These are phyloP conservation scores for Populus davidiana DNA, from an alignment of 345 rosid genomes.

Conservation along the genomic window DNA sequence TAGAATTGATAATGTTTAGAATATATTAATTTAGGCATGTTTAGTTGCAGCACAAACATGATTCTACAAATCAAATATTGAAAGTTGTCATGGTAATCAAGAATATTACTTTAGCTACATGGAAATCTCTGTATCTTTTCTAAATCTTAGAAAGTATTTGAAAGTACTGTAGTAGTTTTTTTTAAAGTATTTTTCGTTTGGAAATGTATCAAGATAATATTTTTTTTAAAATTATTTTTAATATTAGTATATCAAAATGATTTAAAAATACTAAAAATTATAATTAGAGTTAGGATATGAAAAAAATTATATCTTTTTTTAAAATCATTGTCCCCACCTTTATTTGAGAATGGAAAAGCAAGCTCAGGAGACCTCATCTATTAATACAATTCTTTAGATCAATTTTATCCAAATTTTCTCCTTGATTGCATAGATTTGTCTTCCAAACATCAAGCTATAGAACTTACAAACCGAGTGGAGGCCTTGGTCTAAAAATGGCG, in stretches of 20 bases:
- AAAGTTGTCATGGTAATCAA: constrained; percentile 99
- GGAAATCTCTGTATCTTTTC: constrained; percentile 75
- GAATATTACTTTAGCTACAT: constrained; percentile 62
- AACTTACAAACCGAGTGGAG: constrained; percentile 79
- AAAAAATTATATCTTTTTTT: not conserved
- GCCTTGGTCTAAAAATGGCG: constrained; percentile 77
- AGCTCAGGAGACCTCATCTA: constrained; percentile 82
- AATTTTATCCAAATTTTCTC: constrained; percentile 75
- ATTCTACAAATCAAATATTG: constrained; percentile 86
- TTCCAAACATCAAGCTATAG: constrained; percentile 92
- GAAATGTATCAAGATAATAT: no score
- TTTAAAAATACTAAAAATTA: no score
- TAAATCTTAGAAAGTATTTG: no score
- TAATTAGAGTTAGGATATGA: not conserved
- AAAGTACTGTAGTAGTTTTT: no score
- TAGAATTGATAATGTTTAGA: no score
- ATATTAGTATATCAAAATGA: no score
- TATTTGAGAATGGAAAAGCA: constrained; percentile 76
- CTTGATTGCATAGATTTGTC: constrained; percentile 89
- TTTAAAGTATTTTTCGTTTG: no score
- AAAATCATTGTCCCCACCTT: not conserved
- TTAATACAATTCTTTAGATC: constrained; percentile 74
- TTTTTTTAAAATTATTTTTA: no score
- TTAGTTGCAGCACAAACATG: constrained; percentile 79
- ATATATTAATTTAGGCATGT: no score